Evolutionary conservation across 1,284 basidiomycete genomes (phyloP).

Genomic region (Taiwanofungus camphoratus): DNA sequence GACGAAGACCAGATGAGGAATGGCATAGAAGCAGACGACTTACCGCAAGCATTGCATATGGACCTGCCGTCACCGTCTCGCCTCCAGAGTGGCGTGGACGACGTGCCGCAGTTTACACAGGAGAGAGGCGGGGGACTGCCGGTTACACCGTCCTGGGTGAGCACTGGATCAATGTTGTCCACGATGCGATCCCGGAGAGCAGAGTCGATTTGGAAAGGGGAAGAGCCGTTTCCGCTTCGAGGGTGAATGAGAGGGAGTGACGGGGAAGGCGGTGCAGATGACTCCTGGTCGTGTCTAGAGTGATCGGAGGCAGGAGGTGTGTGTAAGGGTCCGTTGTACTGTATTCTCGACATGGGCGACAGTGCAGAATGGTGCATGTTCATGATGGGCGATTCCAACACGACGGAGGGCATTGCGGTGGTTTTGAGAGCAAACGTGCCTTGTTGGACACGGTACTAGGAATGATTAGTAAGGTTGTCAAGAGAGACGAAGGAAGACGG

Average conservation of each 20-base stretch:
- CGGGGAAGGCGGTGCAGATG: constrained; percentile 22
- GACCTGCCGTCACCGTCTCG: constrained; percentile 75
- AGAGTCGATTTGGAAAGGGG: constrained; percentile 24
- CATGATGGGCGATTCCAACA: constrained; percentile 25
- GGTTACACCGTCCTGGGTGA: constrained; percentile 19
- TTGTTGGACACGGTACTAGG: neutral
- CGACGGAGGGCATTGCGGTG: constrained; percentile 25
- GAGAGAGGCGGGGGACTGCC: constrained; percentile 22
- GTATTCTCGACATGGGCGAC: constrained; percentile 24
- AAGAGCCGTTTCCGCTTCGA: constrained; percentile 15
- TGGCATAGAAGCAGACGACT: constrained; percentile 38
- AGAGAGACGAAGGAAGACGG: neutral
- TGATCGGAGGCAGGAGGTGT: constrained; percentile 29
- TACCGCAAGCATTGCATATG: constrained; percentile 85
- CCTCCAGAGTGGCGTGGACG: constrained; percentile 77
- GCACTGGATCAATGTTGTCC: constrained; percentile 23
- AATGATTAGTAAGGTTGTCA: neutral
- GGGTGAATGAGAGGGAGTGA: constrained; percentile 21
- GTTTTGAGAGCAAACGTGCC: constrained; percentile 2
- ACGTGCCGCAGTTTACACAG: constrained; percentile 69
- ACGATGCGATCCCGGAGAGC: constrained; percentile 17
- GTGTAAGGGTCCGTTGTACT: constrained; percentile 27
- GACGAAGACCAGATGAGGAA: constrained; percentile 23
- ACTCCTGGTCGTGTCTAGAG: constrained; percentile 24
- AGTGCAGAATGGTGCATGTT: constrained; percentile 27